Conservation (phyloP, 2,329 filamentous ascomycete species). For the Colletotrichum tropicicola region DNA sequence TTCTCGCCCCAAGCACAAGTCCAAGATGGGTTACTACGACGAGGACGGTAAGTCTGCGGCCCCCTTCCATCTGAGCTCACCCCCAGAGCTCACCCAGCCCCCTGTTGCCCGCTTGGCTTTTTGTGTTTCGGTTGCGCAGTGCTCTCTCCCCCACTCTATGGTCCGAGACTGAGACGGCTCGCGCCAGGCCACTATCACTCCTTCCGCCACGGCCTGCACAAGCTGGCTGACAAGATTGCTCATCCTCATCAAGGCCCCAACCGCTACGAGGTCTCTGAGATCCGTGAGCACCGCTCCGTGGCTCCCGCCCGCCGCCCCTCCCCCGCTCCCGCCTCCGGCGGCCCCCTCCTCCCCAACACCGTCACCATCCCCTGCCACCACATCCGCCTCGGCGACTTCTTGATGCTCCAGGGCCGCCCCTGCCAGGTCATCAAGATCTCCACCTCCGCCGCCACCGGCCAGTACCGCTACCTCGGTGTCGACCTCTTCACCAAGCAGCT, state of each 20-base stretch:
- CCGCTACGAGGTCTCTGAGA: constrained; percentile 55
- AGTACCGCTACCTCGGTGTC: constrained; percentile 99
- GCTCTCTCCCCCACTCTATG: constrained; percentile 19
- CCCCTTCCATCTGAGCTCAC: not conserved
- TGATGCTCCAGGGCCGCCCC: constrained; percentile 98
- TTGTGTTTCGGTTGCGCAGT: constrained; percentile 29
- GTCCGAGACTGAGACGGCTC: constrained; percentile 26
- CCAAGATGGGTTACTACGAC: constrained; percentile 74
- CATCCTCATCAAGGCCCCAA: constrained; percentile 54
- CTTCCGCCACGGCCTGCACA: constrained; percentile 64
- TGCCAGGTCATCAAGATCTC: constrained; percentile 99
- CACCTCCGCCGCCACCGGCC: constrained; percentile 95
- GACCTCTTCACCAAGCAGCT: constrained; percentile 99
- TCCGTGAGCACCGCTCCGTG: constrained; percentile 51
- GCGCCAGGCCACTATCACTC: constrained; percentile 65
- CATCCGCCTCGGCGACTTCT: constrained; percentile 97
- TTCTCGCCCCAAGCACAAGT: constrained; percentile 52
- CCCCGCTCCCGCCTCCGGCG: constrained; percentile 42
- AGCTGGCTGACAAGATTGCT: constrained; percentile 64
- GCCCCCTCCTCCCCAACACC: constrained; percentile 72
- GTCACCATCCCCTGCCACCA: constrained; percentile 99
- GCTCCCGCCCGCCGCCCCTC: constrained; percentile 41
- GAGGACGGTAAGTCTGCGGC: constrained; percentile 60
- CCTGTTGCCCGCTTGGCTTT: constrained; percentile 22
- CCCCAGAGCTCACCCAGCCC: not conserved